Base-by-base conservation (phyloP, 2,329 filamentous ascomycete species). In the Epichloe gansuensis region DNA sequence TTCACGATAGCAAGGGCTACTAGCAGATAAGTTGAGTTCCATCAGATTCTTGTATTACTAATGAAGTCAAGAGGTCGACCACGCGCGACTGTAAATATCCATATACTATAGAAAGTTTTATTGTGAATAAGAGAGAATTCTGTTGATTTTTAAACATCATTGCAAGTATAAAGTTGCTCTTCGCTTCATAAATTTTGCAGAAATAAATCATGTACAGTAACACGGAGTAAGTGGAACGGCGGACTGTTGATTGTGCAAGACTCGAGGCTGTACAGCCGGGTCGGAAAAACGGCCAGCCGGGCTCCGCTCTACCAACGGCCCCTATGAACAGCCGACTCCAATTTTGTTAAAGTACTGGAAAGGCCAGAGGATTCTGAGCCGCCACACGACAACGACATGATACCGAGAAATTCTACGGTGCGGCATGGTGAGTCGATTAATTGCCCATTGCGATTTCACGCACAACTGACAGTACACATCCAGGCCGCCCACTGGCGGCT, bases 1-100 rank as follows among this genome's bases (percentile, higher is more conserved):
- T 98, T 98, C 72, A 83, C 90, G 43, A 82, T 98, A 62, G 83
- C 88, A 55, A 82, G 90, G 58, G 72, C 83, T 57, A 74, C 75
- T 38, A 78, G 74, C 68, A 69, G 77, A 64, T 80, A 71, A 65
- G 59, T 57, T 38, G 46, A 59, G 49, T 45, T 46, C 37, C n/a
- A 50, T 52, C 49, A 38, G 55, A 52, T 56, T 53, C 34, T 52
- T 48, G 35, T 52, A 54, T 56, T 51, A 56, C 55, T 69, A 60
- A 69, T 62, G 66, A 69, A 58, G 60, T 68, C 55, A 69, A 58
- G 64, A 70, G 65, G 61, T 60, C 57, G 55, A 55, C 54, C 52
- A 47, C 48, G 38, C 53, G 57, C 59, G 58, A 57, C 58, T 65
- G 63, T 68, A 66, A 55, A 66, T 63, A 63, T 62, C 15, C 21